Evolutionary conservation across 768 basidiomycete species (phyloP).

Genomic region (Boletus subparvulus): DNA sequence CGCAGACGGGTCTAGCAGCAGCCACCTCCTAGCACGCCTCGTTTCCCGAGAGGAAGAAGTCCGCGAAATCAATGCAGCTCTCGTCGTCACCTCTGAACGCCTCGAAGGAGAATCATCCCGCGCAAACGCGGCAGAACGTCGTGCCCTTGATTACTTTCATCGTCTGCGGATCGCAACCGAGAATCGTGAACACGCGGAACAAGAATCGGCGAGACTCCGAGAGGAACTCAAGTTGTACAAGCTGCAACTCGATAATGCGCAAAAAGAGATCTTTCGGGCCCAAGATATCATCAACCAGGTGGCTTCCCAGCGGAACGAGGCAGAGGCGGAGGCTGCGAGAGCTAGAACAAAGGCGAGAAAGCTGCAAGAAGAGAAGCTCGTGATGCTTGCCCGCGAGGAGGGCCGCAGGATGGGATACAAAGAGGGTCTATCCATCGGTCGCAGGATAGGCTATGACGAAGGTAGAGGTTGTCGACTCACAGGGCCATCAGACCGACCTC

Average conservation of each 20-base stretch:
- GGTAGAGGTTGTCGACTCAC: slow-evolving; percentile 20
- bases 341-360: slow-evolving; percentile 46
- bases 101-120: slow-evolving; percentile 43
- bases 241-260: slow-evolving; percentile 44
- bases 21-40: slow-evolving; percentile 31
- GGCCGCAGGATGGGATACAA: slow-evolving; percentile 41
- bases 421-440: slow-evolving; percentile 40
- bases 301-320: slow-evolving; percentile 42
- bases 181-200: slow-evolving; percentile 38
- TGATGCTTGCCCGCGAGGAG: slow-evolving; percentile 44
- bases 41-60: slow-evolving; percentile 32
- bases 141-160: slow-evolving; percentile 46
- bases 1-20: slow-evolving; percentile 30
- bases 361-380: slow-evolving; percentile 41
- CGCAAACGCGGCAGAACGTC: slow-evolving; percentile 44
- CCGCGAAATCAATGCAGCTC: slow-evolving; percentile 30
- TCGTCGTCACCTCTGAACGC: slow-evolving; percentile 29
- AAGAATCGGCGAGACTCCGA: slow-evolving; percentile 35
- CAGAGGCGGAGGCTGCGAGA: slow-evolving; percentile 45
- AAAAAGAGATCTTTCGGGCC: slow-evolving; percentile 43
- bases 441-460: slow-evolving; percentile 30
- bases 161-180: slow-evolving; percentile 42
- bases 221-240: slow-evolving; percentile 49
- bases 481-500: slow-evolving; percentile 10
- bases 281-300: slow-evolving; percentile 44